These are phyloP conservation scores for Lyophyllum semitale DNA, from an alignment of 768 basidiomycete species.

Conservation along the genomic window DNA sequence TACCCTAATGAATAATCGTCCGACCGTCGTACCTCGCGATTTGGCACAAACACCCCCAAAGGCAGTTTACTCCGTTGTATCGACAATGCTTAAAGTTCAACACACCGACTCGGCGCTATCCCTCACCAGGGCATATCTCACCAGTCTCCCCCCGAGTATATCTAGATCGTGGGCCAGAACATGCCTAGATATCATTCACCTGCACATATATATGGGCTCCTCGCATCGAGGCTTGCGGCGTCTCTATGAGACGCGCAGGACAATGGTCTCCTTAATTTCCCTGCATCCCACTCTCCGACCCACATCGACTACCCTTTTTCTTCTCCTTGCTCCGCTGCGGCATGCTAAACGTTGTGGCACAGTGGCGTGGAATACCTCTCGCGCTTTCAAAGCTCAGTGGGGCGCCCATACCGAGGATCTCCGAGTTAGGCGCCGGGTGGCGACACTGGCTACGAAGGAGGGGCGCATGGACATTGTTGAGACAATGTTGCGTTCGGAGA, in stretches of 20 bases:
- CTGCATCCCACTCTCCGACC: slow-evolving; percentile 55
- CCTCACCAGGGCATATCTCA: slow-evolving; percentile 51
- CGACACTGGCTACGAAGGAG: slow-evolving; percentile 63
- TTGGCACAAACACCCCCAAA: slow-evolving; percentile 38
- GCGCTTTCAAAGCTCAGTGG: slow-evolving; percentile 54
- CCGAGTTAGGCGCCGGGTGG: slow-evolving; percentile 60
- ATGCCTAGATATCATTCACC: slow-evolving; percentile 58
- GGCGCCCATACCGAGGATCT: slow-evolving; percentile 56
- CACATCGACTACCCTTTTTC: slow-evolving; percentile 57
- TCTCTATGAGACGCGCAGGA: slow-evolving; percentile 45
- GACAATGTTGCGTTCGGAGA: slow-evolving; percentile 26
- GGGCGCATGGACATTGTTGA: slow-evolving; percentile 55
- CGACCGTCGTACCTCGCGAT: slow-evolving; percentile 34
- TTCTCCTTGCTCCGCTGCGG: slow-evolving; percentile 56
- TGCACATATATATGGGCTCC: slow-evolving; percentile 41
- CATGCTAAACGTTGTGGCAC: slow-evolving; percentile 54
- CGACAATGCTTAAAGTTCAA: slow-evolving; percentile 44
- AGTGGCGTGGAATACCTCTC: slow-evolving; percentile 46
- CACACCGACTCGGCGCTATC: slow-evolving; percentile 40
- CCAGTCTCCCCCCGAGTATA: slow-evolving; percentile 45
- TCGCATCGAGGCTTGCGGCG: slow-evolving; percentile 38
- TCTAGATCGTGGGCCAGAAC: slow-evolving; percentile 29
- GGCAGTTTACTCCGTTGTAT: slow-evolving; percentile 46
- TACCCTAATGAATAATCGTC: slow-evolving; percentile 43
- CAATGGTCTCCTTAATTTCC: slow-evolving; percentile 44